Conservation (phyloP, 2,329 filamentous ascomycete species). For the Fulvia fulva region DNA sequence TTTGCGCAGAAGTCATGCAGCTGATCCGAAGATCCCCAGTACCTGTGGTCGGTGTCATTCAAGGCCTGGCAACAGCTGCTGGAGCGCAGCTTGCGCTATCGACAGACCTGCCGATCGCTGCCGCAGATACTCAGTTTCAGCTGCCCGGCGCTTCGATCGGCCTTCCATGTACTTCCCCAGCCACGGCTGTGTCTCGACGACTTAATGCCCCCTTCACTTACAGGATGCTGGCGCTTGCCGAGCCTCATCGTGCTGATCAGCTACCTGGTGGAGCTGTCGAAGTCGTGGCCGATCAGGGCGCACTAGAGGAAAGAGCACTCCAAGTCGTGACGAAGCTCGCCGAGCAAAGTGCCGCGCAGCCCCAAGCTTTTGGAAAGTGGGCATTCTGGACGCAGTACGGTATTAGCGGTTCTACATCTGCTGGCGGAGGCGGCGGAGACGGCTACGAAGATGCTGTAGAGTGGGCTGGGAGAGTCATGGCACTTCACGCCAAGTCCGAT, state of each 20-base stretch:
- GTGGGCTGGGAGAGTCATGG: constrained; percentile 19
- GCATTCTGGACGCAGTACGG: constrained; percentile 17
- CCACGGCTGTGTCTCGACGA: constrained; percentile 14
- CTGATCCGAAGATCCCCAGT: constrained; percentile 15
- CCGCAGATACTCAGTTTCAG: constrained; percentile 14
- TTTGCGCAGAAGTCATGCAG: constrained; percentile 19
- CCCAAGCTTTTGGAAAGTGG: constrained; percentile 19
- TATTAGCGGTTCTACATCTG: constrained; percentile 5
- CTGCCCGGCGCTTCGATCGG: constrained; percentile 18
- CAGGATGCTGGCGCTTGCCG: constrained; percentile 18
- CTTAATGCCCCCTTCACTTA: constrained; percentile 16
- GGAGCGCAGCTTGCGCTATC: constrained; percentile 17
- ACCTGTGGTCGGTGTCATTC: constrained; percentile 14
- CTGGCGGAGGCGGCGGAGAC: constrained; percentile 15
- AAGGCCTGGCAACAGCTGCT: constrained; percentile 19
- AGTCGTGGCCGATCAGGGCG: constrained; percentile 12
- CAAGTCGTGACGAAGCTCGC: constrained; percentile 10
- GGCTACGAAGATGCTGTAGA: constrained; percentile 18
- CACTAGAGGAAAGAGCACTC: constrained; percentile 10
- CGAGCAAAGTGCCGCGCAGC: constrained; percentile 11
- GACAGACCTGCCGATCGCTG: constrained; percentile 17
- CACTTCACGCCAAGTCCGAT: constrained; percentile 14
- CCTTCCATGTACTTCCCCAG: constrained; percentile 17
- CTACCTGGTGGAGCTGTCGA: constrained; percentile 17
- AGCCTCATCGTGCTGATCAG: constrained; percentile 15